These are phyloP conservation scores for Ganoderma leucocontextum DNA, from an alignment of 1,284 basidiomycete species.

Conservation along the genomic window DNA sequence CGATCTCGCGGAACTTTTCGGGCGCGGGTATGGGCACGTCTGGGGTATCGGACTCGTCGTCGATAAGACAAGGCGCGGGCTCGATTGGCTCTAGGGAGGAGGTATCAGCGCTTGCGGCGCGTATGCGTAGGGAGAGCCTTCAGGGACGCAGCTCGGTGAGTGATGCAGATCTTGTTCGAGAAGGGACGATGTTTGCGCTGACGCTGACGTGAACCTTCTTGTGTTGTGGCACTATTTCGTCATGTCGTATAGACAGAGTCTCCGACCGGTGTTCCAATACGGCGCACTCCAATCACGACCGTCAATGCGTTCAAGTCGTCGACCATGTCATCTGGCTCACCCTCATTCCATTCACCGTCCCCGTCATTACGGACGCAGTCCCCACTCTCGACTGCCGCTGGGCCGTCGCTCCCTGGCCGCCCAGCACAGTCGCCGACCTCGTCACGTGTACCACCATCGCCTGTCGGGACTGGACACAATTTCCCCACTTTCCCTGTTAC, in stretches of 20 bases:
- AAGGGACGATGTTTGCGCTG: slow-evolving; percentile 2
- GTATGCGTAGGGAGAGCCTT: slow-evolving; percentile 53
- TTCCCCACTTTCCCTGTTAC: slow-evolving; percentile 42
- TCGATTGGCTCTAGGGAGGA: slow-evolving; percentile 51
- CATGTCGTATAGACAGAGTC: slow-evolving; percentile 41
- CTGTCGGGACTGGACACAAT: slow-evolving; percentile 43
- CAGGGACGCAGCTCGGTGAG: slow-evolving; percentile 45
- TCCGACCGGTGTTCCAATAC: slow-evolving; percentile 59
- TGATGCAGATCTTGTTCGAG: slow-evolving; percentile 26
- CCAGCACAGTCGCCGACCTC: slow-evolving; percentile 50
- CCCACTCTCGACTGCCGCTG: slow-evolving; percentile 45
- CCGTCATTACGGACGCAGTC: slow-evolving; percentile 56
- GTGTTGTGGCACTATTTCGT: neutral
- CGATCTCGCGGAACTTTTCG: slow-evolving; percentile 41
- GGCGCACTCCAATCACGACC: slow-evolving; percentile 58
- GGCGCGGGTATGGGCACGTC: slow-evolving; percentile 42
- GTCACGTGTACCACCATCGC: slow-evolving; percentile 55
- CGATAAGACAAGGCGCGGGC: slow-evolving; percentile 48
- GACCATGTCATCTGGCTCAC: slow-evolving; percentile 64
- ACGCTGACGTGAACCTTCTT: slow-evolving; percentile 11
- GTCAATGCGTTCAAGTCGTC: slow-evolving; percentile 76
- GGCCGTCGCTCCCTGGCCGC: slow-evolving; percentile 46
- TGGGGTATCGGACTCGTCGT: slow-evolving; percentile 47
- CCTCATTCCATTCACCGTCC: slow-evolving; percentile 57
- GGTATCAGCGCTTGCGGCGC: slow-evolving; percentile 43